phyloP scores from a whole-genome alignment of 192 early-diverging fungal genomes.

The Coemansia sp. region DNA sequence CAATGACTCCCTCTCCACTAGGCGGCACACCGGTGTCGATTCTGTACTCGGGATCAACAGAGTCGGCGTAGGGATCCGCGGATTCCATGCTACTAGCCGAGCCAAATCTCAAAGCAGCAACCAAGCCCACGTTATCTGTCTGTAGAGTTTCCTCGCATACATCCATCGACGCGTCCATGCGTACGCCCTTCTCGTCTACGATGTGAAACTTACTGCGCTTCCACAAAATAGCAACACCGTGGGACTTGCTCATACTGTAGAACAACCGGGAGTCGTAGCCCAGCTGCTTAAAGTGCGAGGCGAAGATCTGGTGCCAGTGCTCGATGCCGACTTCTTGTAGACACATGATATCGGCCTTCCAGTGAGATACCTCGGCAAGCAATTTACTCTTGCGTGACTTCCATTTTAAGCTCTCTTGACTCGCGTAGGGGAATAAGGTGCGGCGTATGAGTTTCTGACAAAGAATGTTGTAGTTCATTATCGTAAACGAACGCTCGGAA shows the following conservation, averaged over 20 bases:
- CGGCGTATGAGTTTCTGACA: slow-evolving; percentile 59
- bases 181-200: slow-evolving; percentile 19
- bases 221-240: slow-evolving; percentile 45
- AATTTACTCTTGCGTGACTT: slow-evolving; percentile 53
- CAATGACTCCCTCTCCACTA: slow-evolving; percentile 25
- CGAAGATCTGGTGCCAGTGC: slow-evolving; percentile 33
- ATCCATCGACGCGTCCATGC: slow-evolving; percentile 29
- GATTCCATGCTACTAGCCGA: background rate
- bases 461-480: slow-evolving; percentile 65
- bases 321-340: slow-evolving; percentile 58
- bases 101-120: slow-evolving; percentile 21
- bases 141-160: slow-evolving; percentile 34
- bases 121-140: slow-evolving; percentile 47
- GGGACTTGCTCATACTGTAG: slow-evolving; percentile 33
- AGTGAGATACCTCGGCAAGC: slow-evolving; percentile 49
- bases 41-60: slow-evolving; percentile 15
- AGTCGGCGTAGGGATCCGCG: slow-evolving; percentile 15
- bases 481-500: slow-evolving; percentile 24
- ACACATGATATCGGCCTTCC: slow-evolving; percentile 57
- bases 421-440: slow-evolving; percentile 58
- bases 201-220: slow-evolving; percentile 26
- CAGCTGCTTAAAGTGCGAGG: slow-evolving; percentile 17
- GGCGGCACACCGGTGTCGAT: background rate
- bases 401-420: slow-evolving; percentile 55
- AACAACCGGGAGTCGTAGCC: slow-evolving; percentile 41